Base-by-base conservation (phyloP, 2,329 filamentous ascomycete species). In the Nannizziopsis arthrosporioides region DNA sequence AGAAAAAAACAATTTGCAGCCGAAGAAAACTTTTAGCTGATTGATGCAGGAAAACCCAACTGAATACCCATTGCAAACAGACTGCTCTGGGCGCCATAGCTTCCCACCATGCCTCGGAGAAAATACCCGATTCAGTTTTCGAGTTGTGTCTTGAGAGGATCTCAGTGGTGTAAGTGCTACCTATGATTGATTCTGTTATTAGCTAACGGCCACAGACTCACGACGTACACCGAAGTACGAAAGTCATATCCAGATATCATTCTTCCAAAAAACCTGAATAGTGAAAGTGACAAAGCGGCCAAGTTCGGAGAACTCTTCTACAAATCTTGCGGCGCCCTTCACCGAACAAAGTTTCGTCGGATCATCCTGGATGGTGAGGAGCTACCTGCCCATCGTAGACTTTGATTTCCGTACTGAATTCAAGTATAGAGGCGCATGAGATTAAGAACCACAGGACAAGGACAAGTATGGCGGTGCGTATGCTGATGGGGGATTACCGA, bases 341-440 rank as follows among this genome's bases (percentile, higher is more conserved):
- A 68, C 52, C 47, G 48, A 18, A 55, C 67, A 27, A 60, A 61
- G 4, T 69, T 63, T 47, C 59, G 58, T 18, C 57, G 66, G 1
- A 65, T 69, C n/a, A 59, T 69, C n/a, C 55, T 69, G 5, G 66
- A 69, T 32, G 67, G 66, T 62, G 30, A 42, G 30, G 6, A 7
- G n/a, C 11, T 4, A 18, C 14, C 6, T 15, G n/a, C 22, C 10
- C n/a, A 19, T 43, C 19, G 22, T 22, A 5, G 8, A 4, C 18
- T 41, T 37, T 42, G 5, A 22, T 17, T 35, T 8, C 18, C 12
- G 17, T 17, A n/a, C 22, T 47, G 6, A 45, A 14, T 6, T 39
- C 8, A 18, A 7, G 4, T 7, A 14, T 35, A 63, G 61, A 65
- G 48, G 62, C 56, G 1, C 63, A 68, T 34, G 42, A 53, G 2